Conservation (phyloP, 2,329 filamentous ascomycete species). For the Neofusicoccum sp. region DNA sequence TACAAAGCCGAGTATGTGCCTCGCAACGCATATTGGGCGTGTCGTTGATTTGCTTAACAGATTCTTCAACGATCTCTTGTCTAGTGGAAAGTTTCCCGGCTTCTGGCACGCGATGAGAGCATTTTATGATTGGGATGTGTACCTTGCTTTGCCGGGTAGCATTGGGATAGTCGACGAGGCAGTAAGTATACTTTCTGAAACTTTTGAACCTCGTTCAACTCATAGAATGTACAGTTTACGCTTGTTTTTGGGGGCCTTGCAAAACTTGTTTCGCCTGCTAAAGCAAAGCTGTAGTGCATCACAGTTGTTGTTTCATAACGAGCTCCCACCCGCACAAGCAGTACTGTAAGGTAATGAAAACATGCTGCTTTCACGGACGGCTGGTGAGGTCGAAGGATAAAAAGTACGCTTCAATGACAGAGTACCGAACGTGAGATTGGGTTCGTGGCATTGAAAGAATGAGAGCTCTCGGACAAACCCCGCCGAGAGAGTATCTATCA, state of each 20-base stretch:
- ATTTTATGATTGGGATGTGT: slow-evolving; percentile 16
- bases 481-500: too few species aligned
- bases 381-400: too few species aligned
- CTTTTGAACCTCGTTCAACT: too few species aligned
- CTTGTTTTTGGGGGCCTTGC: neutral
- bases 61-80: slow-evolving; percentile 11
- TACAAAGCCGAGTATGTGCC: slow-evolving; percentile 7
- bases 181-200: neutral
- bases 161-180: neutral
- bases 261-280: neutral
- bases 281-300: neutral
- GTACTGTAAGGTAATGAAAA: too few species aligned
- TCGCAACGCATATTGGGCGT: too few species aligned
- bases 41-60: neutral
- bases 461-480: too few species aligned
- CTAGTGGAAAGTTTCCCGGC: neutral
- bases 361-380: too few species aligned
- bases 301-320: neutral
- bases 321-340: too few species aligned
- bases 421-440: too few species aligned
- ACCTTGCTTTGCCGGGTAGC: neutral
- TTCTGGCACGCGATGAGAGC: slow-evolving; percentile 4
- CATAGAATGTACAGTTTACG: neutral
- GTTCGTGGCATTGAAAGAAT: too few species aligned
- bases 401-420: too few species aligned